Base-by-base conservation (phyloP, 2,329 filamentous ascomycete species). In the Clarireedia hainanense region DNA sequence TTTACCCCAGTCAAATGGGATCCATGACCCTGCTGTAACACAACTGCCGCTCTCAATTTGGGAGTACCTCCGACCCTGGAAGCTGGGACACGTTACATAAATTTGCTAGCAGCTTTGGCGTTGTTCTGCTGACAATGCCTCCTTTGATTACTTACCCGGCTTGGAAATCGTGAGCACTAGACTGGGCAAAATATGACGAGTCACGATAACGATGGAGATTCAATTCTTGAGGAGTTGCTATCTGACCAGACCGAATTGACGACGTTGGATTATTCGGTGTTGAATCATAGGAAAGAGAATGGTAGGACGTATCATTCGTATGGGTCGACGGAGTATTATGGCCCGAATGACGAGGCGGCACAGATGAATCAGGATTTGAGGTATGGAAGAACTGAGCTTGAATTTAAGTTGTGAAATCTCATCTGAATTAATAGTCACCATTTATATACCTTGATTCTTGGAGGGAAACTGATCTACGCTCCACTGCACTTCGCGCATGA, bases 391-490 rank as follows among this genome's bases (percentile, higher is more conserved):
- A 42, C 5, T n/a, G 15, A 42, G 14, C 7, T n/a, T 20, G 17
- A 12, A n/a, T 42, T n/a, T 42, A 6, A 17, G 39, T 42, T 20
- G 0, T 1, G 1, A 6, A n/a, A 2, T 42, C 39, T 42, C n/a
- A 42, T 60, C 4, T 45, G 58, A 61, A 23, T 2, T 27, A 9
- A 15, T 20, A 59, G 57, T 23, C 58, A 72, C 56, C 72, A 76
- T 52, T 70, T 72, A 20, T 70, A 72, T 61, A 60, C 70, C 2
- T 61, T 74, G 27, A 61, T 74, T 4, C 66, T 69, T 9, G 67
- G 70, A 2, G 72, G 71, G 0, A 64, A 67, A 51, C 63, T 77
- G 6, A 72, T 72, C 51, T 66, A 70, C 43, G 69, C 74, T 27
- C 75, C 74, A 1, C 59, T 78, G 23, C 60, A 69, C 23, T 9